These are phyloP conservation scores for Pseudopyricularia cyperi DNA, from an alignment of 2,329 filamentous ascomycete species.

Conservation along the genomic window DNA sequence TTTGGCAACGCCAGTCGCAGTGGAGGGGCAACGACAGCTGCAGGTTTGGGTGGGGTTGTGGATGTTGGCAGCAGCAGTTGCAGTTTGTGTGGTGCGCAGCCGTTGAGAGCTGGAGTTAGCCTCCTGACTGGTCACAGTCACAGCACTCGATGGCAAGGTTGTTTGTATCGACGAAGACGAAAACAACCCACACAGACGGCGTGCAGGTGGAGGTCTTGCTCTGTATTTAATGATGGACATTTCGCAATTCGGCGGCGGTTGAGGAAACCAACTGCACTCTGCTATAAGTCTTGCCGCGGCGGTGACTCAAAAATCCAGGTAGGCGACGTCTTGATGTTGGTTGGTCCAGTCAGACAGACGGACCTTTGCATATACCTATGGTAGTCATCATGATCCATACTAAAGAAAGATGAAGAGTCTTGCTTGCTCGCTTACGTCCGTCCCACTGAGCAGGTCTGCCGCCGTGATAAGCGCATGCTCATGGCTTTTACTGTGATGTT, in stretches of 20 bases:
- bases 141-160: too few relatives aligned
- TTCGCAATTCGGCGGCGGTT: background rate
- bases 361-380: background rate
- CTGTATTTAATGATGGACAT: background rate
- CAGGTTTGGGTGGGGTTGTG: background rate
- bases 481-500: too few relatives aligned
- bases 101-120: too few relatives aligned
- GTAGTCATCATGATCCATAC: background rate
- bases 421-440: too few relatives aligned
- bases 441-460: too few relatives aligned
- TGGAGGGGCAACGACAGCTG: background rate
- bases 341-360: background rate
- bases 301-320: background rate
- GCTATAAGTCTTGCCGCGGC: background rate
- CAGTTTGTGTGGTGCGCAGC: background rate
- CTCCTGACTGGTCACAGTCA: background rate
- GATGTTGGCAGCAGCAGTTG: background rate
- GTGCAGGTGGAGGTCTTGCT: background rate
- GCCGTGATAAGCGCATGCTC: too few relatives aligned
- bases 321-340: background rate
- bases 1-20: background rate
- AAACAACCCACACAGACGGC: too few relatives aligned
- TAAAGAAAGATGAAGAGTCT: background rate
- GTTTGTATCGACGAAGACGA: too few relatives aligned
- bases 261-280: background rate